Evolutionary conservation across 177 flowering plant genomes (phyloP), one percentile per base, ranked within the genome.

Genomic region (Vitis hybrid): DNA sequence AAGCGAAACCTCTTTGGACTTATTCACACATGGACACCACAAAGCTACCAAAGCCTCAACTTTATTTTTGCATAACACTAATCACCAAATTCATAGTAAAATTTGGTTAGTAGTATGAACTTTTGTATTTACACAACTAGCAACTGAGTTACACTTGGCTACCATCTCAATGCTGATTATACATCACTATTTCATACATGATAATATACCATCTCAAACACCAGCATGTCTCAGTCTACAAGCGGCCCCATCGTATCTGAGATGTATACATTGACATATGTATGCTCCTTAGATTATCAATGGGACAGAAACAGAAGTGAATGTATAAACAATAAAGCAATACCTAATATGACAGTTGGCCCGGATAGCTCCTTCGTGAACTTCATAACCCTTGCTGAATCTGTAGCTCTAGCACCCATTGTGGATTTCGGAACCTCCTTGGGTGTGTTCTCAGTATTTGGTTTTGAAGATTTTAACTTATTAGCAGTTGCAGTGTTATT

Each of bases 321-420:
- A 66, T 38, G 4, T 51, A 62, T 62, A 58, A 10, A 63, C n/a
- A 44, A 22, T 53, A 69, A 60, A 59, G 60, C 4, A 33, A 59
- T 85, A 93, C 99, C 99, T 82, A 93, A 76, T 70, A 84, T 86
- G 64, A 92, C 90, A 62, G 93, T 80, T 61, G 87, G 65, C 19
- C 81, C 90, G 15, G 98, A 89, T 3, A 95, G 89, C 77, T 82
- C 95, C 77, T 88, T 95, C 22, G 77, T 86, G 78, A 93, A 93
- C 86, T 90, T 95, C 82, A 80, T 78, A n/a, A 95, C 81, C 74
- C 98, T 88, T 20, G 96, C 97, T 61, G 97, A 85, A 84, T 95
- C 99, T 38, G 97, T 91, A 66, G 95, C 86, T 85, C 97, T 89
- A 59, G 92, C 86, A 65, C 94, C 97, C 71, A 83, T 72, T 2